Conservation (phyloP, 2,329 filamentous ascomycete genomes). For the Bertia moriformis region DNA sequence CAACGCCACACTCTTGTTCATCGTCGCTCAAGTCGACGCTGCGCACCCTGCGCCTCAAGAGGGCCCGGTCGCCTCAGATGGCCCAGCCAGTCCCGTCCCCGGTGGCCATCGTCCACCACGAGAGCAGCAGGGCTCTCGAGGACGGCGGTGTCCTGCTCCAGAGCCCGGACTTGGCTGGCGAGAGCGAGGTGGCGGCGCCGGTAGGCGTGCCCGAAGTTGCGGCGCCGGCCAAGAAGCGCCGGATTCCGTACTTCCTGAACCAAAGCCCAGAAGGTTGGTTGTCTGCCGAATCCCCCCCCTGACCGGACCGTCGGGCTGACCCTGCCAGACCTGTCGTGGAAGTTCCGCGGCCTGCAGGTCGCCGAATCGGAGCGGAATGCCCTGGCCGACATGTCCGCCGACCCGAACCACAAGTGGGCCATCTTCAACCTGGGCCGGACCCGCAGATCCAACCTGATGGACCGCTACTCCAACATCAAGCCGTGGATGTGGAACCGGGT, state of each 20-base stretch:
- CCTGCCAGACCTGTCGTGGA: neutral
- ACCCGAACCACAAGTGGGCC: neutral
- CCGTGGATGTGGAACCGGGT: constrained; percentile 81
- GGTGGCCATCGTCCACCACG: neutral
- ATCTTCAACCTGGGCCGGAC: neutral
- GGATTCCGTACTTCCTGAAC: neutral
- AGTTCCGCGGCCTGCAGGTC: neutral
- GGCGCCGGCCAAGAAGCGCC: no score
- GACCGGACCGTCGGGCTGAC: no score
- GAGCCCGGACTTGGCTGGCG: no score
- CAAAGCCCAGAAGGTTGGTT: neutral
- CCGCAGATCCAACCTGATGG: neutral
- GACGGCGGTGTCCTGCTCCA: neutral
- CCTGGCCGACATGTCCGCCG: neutral
- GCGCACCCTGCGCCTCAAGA: neutral
- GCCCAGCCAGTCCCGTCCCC: neutral
- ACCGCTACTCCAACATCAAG: constrained; percentile 81
- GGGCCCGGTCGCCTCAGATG: neutral
- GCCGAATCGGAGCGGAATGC: neutral
- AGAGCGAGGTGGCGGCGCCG: neutral
- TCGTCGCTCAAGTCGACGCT: no score
- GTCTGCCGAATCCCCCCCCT: neutral
- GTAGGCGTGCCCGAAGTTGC: no score
- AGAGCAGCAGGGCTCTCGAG: neutral
- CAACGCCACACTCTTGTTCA: no score